These are phyloP conservation scores for Aspergillus bertholletiae DNA, from an alignment of 495 filamentous ascomycete genomes.

Conservation along the genomic window DNA sequence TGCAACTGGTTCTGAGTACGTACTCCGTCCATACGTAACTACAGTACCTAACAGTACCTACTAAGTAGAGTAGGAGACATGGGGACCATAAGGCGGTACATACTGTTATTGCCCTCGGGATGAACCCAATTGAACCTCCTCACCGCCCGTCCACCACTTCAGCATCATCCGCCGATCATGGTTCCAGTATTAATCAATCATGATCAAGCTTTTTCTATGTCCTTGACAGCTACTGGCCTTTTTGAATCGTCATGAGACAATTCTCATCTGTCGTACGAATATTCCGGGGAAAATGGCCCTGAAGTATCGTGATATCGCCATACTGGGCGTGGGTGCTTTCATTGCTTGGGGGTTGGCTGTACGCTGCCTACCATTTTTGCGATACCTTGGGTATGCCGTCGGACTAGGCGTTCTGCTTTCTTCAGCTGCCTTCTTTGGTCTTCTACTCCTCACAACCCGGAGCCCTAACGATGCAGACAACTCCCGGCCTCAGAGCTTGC, in stretches of 20 bases:
- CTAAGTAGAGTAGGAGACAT: too few relatives aligned
- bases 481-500: constrained; percentile 24
- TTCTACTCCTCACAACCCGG: constrained; percentile 59
- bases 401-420: constrained; percentile 59
- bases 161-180: neutral
- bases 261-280: constrained; percentile 10
- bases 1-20: neutral
- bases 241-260: constrained; percentile 34
- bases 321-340: constrained; percentile 68
- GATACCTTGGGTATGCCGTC: constrained; percentile 79
- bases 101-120: too few relatives aligned
- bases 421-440: constrained; percentile 47
- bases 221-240: constrained; percentile 1
- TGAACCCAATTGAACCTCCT: neutral
- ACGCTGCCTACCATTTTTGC: constrained; percentile 73
- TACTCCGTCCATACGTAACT: neutral
- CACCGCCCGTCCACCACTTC: neutral
- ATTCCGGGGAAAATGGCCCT: constrained; percentile 64
- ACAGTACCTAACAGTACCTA: neutral
- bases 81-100: too few relatives aligned
- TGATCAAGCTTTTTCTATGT: neutral
- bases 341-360: constrained; percentile 82
- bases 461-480: constrained; percentile 32
- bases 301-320: constrained; percentile 67
- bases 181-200: neutral